Conservation (phyloP, 495 filamentous ascomycete genomes). For the Trichocladium uniseriatum region DNA sequence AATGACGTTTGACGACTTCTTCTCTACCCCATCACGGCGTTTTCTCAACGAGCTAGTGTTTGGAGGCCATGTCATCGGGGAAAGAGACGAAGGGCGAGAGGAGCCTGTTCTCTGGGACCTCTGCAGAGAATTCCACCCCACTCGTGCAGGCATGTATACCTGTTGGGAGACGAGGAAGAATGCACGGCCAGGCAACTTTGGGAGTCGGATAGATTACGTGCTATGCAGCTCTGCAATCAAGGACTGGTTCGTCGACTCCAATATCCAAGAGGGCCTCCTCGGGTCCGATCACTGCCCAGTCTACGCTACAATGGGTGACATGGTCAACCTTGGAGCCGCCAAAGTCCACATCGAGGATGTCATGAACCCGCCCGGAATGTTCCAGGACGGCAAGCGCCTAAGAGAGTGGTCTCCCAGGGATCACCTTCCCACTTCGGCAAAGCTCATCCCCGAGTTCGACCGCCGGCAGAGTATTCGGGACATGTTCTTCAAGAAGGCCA, state of each 20-base stretch:
- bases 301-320: slow-evolving; percentile 39
- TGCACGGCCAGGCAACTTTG: slow-evolving; percentile 85
- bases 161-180: slow-evolving; percentile 51
- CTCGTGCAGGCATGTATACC: slow-evolving; percentile 84
- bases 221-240: slow-evolving; percentile 74
- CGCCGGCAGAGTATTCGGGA: slow-evolving; percentile 78
- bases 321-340: slow-evolving; percentile 39
- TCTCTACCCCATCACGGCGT: slow-evolving; percentile 64
- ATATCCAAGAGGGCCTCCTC: slow-evolving; percentile 92
- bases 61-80: slow-evolving; percentile 58
- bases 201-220: slow-evolving; percentile 87
- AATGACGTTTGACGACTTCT: slow-evolving; percentile 37
- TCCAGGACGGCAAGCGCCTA: slow-evolving; percentile 58
- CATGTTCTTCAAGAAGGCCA: slow-evolving; percentile 66
- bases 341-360: slow-evolving; percentile 56
- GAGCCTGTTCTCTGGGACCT: slow-evolving; percentile 74
- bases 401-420: slow-evolving; percentile 58
- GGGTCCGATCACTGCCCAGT: slow-evolving; percentile 97
- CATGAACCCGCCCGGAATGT: slow-evolving; percentile 71
- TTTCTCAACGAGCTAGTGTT: slow-evolving; percentile 78
- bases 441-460: slow-evolving; percentile 79
- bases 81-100: slow-evolving; percentile 64
- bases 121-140: slow-evolving; percentile 72
- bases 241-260: slow-evolving; percentile 73
- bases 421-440: slow-evolving; percentile 65